A percentile compares a stretch with the other conserved stretches of the same genome.
phyloP scores from a whole-genome alignment of 1,139 yeast species.

The Yamadazyma friedrichii region DNA sequence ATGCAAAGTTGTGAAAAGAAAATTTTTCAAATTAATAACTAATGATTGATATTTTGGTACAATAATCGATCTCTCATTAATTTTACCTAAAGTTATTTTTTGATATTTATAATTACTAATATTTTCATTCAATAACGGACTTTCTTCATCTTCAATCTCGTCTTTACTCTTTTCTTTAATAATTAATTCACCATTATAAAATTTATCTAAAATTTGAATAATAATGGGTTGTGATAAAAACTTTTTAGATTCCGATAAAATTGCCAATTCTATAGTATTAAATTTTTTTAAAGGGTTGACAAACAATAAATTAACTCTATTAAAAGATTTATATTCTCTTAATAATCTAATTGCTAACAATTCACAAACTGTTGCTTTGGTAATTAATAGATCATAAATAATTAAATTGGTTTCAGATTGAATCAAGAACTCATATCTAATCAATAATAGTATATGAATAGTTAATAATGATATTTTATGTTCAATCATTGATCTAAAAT shows the following conservation, averaged over 20 bases:
- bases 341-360: conserved; percentile 52
- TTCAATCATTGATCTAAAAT: conserved; percentile 10
- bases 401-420: conserved; percentile 51
- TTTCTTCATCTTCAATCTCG: conserved; percentile 13
- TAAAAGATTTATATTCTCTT: conserved; percentile 47
- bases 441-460: conserved; percentile 33
- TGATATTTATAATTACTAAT: conserved; percentile 38
- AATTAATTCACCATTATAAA: conserved; percentile 53
- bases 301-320: conserved; percentile 43
- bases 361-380: conserved; percentile 58
- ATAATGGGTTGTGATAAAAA: conserved; percentile 59
- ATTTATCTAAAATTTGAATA: conserved; percentile 47
- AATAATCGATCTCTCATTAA: conserved; percentile 29
- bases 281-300: conserved; percentile 44
- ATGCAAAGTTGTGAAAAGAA: conserved; percentile 32
- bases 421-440: conserved; percentile 45
- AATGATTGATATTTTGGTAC: conserved; percentile 47
- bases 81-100: conserved; percentile 28
- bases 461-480: conserved; percentile 24
- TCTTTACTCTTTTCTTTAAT: conserved; percentile 15
- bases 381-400: conserved; percentile 45
- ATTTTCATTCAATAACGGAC: conserved; percentile 17
- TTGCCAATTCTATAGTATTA: conserved; percentile 54
- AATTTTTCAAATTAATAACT: conserved; percentile 38
- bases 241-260: conserved; percentile 53